These are phyloP conservation scores for Phytopythium cucurbitacearum DNA, from an alignment of 352 stramenopile species.

Conservation along the genomic window DNA sequence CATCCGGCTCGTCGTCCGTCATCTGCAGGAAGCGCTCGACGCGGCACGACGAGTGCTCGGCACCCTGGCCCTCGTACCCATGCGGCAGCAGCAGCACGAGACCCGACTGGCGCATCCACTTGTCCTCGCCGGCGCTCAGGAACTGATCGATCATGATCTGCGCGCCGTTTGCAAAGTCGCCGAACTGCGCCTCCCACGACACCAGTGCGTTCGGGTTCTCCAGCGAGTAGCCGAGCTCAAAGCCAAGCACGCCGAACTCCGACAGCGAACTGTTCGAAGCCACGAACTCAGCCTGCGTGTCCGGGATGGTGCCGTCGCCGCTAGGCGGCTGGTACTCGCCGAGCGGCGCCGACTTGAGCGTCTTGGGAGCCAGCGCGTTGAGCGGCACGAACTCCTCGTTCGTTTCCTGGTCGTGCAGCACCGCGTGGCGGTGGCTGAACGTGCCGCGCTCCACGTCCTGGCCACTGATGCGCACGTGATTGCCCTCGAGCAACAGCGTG, in stretches of 20 bases:
- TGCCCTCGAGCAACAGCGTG: conserved; percentile 91
- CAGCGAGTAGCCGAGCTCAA: conserved; percentile 93
- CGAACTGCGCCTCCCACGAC: conserved; percentile 95
- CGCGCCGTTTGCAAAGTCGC: conserved; percentile 95
- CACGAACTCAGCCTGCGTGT: conserved; percentile 91
- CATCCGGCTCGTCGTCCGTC: conserved; percentile 93
- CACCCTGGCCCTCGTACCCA: conserved; percentile 95
- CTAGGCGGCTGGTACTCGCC: conserved; percentile 11
- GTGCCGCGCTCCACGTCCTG: conserved; percentile 96
- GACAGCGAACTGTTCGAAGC: conserved; percentile 93
- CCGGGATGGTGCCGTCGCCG: conserved; percentile 18
- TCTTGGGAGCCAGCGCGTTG: conserved; percentile 85
- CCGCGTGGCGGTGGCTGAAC: conserved; percentile 90
- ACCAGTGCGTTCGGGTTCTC: conserved; percentile 96
- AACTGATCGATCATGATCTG: conserved; percentile 99
- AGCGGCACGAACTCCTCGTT: conserved; percentile 93
- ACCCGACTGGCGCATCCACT: conserved; percentile 95
- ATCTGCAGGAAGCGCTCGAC: conserved; percentile 94
- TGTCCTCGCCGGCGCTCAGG: conserved; percentile 94
- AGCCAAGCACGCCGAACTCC: conserved; percentile 95
- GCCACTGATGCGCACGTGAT: conserved; percentile 86
- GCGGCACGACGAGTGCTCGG: conserved; percentile 94
- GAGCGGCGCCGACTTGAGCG: conserved; percentile 40
- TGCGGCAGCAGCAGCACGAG: conserved; percentile 94
- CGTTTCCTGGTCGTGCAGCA: conserved; percentile 94